phyloP scores from a whole-genome alignment of 2,329 filamentous ascomycete genomes.

The Arthroderma uncinatum region DNA sequence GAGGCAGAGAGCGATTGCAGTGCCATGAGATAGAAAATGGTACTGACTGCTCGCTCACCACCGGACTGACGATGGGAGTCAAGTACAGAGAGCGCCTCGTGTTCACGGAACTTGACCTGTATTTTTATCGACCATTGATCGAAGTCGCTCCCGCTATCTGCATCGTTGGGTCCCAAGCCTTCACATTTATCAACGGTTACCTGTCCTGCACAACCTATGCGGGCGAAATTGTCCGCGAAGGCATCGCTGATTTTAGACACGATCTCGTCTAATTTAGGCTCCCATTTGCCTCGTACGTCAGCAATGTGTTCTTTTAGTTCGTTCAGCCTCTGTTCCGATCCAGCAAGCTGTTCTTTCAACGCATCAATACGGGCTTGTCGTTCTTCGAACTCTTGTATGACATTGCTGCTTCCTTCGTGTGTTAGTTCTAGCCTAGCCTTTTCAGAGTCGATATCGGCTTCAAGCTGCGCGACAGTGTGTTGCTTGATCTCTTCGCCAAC shows the following conservation, averaged over 20 bases:
- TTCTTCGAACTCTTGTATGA: conserved; percentile 66
- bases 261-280: conserved; percentile 68
- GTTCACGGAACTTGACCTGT: conserved; percentile 83
- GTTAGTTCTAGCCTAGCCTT: conserved; percentile 67
- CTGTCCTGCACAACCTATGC: conserved; percentile 89
- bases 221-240: conserved; percentile 84
- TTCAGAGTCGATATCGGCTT: conserved; percentile 63
- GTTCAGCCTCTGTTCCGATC: conserved; percentile 45
- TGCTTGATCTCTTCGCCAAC: conserved; percentile 20
- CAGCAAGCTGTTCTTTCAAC: conserved; percentile 49
- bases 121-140: conserved; percentile 90
- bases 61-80: conserved; percentile 91
- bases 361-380: conserved; percentile 59
- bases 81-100: conserved; percentile 72
- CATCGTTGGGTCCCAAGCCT: conserved; percentile 11
- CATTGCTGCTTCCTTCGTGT: conserved; percentile 62
- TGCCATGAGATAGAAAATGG: conserved; percentile 98
- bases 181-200: conserved; percentile 65
- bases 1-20: conserved; percentile 86
- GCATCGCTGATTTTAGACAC: conserved; percentile 75
- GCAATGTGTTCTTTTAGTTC: conserved; percentile 49
- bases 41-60: conserved; percentile 89
- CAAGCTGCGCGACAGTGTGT: conserved; percentile 52
- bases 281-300: conserved; percentile 62
- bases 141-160: conserved; percentile 55